Conservation (phyloP, 306 rosid genomes). For the Corylus heterophylla region DNA sequence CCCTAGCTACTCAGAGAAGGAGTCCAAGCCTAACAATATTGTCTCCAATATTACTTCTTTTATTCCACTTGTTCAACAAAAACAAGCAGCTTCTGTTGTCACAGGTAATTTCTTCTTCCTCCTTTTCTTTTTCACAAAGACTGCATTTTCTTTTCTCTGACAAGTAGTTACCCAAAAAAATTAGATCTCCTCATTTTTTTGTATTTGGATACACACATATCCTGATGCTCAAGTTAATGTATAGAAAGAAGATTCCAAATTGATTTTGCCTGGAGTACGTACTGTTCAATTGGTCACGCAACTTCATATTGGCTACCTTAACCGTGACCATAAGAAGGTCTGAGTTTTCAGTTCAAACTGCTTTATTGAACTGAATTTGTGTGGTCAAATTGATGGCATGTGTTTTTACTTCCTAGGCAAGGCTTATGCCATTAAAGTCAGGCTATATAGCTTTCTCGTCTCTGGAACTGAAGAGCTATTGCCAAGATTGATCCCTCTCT, state of each 20-base stretch:
- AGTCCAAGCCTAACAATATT: constrained; percentile 57
- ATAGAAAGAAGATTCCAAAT: neutral
- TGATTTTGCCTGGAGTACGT: neutral
- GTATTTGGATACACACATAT: neutral
- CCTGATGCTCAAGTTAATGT: neutral
- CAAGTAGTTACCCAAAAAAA: neutral
- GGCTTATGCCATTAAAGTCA: neutral
- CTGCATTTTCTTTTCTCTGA: neutral
- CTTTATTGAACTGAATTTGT: constrained; percentile 3
- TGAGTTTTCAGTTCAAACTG: neutral
- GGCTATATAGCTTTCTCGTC: neutral
- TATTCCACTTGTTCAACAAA: constrained; percentile 90
- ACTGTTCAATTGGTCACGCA: neutral
- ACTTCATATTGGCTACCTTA: neutral
- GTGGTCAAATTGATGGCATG: neutral
- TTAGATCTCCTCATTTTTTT: neutral
- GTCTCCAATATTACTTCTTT: constrained; percentile 78
- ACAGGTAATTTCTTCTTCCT: constrained; percentile 51
- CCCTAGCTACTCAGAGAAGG: constrained; percentile 41
- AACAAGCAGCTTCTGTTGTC: constrained; percentile 71
- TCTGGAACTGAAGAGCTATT: neutral
- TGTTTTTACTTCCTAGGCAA: neutral
- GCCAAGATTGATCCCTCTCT: neutral
- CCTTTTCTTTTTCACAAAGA: neutral
- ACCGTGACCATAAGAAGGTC: neutral